Percentiles rank a stretch among this genome's conserved stretches.
phyloP scores from a whole-genome alignment of 225 moss, liverwort and hornwort species.

The Sphagnum contortum region DNA sequence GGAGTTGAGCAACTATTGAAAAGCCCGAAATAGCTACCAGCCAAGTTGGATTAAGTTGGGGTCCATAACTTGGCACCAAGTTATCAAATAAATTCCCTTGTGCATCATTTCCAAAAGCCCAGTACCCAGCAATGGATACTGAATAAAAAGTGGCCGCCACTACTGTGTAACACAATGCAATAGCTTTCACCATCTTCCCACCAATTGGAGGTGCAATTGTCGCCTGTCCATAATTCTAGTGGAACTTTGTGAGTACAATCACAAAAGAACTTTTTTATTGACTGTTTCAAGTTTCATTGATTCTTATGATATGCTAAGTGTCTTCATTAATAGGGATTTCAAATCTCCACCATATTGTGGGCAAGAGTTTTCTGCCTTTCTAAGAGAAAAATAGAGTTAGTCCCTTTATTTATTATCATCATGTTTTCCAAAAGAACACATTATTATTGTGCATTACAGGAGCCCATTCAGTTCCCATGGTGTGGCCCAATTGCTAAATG shows the following conservation, averaged over 20 bases:
- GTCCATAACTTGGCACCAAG: slow-evolving; percentile 1
- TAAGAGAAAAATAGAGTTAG: too few relatives aligned
- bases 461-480: too few relatives aligned
- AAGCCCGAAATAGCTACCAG: slow-evolving; percentile 16
- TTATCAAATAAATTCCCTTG: slow-evolving; percentile 12
- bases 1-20: slow-evolving; percentile 13
- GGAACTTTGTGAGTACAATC: too few relatives aligned
- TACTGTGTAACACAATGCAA: slow-evolving; percentile 42
- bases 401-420: too few relatives aligned
- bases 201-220: slow-evolving; percentile 47
- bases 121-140: slow-evolving; percentile 48
- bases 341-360: too few relatives aligned
- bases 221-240: slow-evolving; percentile 16
- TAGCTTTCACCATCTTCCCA: slow-evolving; percentile 54
- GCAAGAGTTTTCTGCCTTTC: too few relatives aligned
- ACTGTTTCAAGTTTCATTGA: too few relatives aligned
- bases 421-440: too few relatives aligned
- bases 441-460: neutral
- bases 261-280: neutral
- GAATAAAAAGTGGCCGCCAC: slow-evolving; percentile 47
- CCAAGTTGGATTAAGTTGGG: neutral
- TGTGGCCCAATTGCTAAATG: too few relatives aligned
- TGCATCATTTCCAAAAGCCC: slow-evolving; percentile 7
- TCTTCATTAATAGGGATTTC: too few relatives aligned
- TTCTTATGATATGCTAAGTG: too few relatives aligned